phyloP scores from a whole-genome alignment of 2,329 filamentous ascomycete genomes.

The Madurella mycetomatis region DNA sequence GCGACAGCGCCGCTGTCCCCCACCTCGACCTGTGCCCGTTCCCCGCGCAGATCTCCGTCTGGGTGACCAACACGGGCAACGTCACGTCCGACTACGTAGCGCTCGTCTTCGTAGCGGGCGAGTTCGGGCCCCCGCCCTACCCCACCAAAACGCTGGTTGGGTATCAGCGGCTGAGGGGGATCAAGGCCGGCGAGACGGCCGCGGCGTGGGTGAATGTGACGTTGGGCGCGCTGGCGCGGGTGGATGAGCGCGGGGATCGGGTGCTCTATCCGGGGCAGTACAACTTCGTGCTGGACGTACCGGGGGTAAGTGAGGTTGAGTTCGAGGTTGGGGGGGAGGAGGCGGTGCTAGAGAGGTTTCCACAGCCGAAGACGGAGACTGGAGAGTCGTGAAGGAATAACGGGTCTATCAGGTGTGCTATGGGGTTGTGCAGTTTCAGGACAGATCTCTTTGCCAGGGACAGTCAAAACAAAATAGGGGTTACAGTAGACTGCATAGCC shows the following conservation, averaged over 20 bases:
- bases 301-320: conserved; percentile 31
- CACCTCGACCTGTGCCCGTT: conserved; percentile 42
- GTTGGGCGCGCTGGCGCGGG: conserved; percentile 46
- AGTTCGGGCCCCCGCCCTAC: conserved; percentile 45
- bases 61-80: conserved; percentile 45
- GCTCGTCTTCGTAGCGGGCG: conserved; percentile 45
- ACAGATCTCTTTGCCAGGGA: too few species aligned
- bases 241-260: conserved; percentile 45
- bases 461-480: too few species aligned
- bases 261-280: conserved; percentile 54
- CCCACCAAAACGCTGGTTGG: conserved; percentile 50
- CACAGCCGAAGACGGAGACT: conserved; percentile 14
- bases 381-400: not conserved
- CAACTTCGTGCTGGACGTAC: conserved; percentile 40
- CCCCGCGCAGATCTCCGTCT: conserved; percentile 33
- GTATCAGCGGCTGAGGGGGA: conserved; percentile 42
- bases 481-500: too few species aligned
- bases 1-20: not conserved
- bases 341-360: conserved; percentile 37
- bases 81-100: conserved; percentile 49
- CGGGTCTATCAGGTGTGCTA: not conserved
- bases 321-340: conserved; percentile 45
- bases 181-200: conserved; percentile 32
- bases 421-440: too few species aligned
- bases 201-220: conserved; percentile 35